Evolutionary conservation across 2,329 filamentous ascomycete species (phyloP).

Genomic region (Colletotrichum tofieldiae): DNA sequence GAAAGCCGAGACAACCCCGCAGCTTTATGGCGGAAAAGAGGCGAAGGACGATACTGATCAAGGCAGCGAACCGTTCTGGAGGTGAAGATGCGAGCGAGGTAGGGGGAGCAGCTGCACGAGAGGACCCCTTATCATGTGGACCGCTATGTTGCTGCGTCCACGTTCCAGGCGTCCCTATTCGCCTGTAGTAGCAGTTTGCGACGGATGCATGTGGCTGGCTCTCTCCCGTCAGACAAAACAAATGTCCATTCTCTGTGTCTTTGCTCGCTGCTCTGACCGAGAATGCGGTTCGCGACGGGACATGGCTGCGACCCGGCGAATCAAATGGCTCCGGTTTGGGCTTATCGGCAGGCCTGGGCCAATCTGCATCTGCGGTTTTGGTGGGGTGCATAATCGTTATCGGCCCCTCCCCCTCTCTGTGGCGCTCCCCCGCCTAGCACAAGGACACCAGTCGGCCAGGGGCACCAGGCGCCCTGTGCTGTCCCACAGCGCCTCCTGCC

Average conservation of each 20-base stretch:
- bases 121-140: constrained; percentile 12
- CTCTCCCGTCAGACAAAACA: constrained; percentile 9
- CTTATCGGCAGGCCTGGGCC: constrained; percentile 34
- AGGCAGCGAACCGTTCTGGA: constrained; percentile 3
- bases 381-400: constrained; percentile 37
- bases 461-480: constrained; percentile 12
- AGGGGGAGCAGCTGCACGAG: neutral
- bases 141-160: neutral
- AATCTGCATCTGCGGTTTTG: constrained; percentile 14
- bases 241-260: constrained; percentile 8
- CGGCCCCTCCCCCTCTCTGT: constrained; percentile 18
- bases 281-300: constrained; percentile 15
- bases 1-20: constrained; percentile 28
- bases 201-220: neutral
- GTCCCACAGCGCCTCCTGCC: constrained; percentile 21
- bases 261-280: neutral
- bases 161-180: constrained; percentile 13
- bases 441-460: neutral
- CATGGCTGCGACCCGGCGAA: constrained; percentile 9
- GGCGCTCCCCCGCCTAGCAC: constrained; percentile 7
- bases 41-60: constrained; percentile 29
- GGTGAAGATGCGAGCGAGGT: neutral
- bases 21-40: constrained; percentile 25
- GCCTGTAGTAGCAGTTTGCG: constrained; percentile 3
- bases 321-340: constrained; percentile 27